Evolutionary conservation across 768 basidiomycete species (phyloP), one percentile per base, ranked within the genome.

Genomic region (Megacollybia marginata): DNA sequence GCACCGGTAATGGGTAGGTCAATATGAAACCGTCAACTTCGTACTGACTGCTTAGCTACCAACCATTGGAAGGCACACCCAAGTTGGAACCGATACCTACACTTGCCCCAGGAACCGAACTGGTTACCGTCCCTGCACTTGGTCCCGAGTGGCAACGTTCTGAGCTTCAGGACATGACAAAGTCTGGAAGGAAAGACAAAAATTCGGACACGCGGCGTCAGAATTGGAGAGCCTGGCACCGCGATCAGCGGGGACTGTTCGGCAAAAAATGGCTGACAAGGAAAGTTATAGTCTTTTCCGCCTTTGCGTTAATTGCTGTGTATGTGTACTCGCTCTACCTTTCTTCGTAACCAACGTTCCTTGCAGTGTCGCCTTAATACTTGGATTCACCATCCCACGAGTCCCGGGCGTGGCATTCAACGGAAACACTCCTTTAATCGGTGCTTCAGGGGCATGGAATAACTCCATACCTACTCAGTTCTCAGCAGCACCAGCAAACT

Each of bases 81-180:
- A 73, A 68, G 54, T 48, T 53, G 10, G 72, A 73, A 44, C 58
- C 60, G 11, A 60, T 62, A 42, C 59, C 55, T 40, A 47, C 65
- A 15, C 49, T 57, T 4, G 71, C 71, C 9, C 80, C 78, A 3
- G 23, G 23, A 28, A 88, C 92, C 19, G 93, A 97, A 65, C 74
- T 94, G 64, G 85, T 95, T 42, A 95, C 93, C 1, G 91, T 96
- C 0, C 93, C 93, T 2, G 88, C 88, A 2, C 73, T 97, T 2
- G 93, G 93, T 16, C 70, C 93, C 0, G 93, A 97, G 68, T 97
- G 93, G 93, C 77, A 77, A 20, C 80, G 82, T 46, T 69, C 76
- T 16, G 93, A 97, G 62, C 66, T 96, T 64, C 77, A 75, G 44
- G 76, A 77, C 34, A 86, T 91, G 79, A 87, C 85, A 1, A 85